Conservation (phyloP, 805 yeast genomes). For the Pichia pseudocactophila region DNA sequence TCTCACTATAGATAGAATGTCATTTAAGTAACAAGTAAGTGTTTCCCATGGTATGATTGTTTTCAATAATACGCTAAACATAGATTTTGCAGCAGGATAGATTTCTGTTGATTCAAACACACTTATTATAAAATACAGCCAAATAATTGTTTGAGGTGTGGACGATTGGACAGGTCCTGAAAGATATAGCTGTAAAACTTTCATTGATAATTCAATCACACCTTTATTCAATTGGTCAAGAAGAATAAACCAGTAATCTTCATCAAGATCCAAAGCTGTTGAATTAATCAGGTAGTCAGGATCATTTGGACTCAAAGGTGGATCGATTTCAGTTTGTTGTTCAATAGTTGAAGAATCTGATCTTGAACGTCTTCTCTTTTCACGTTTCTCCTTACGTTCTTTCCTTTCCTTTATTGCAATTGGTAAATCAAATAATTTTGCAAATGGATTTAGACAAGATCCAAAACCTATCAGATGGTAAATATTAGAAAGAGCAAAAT, state of each 20-base stretch:
- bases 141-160: conserved; percentile 65
- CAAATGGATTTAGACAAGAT: conserved; percentile 66
- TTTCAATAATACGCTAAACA: conserved; percentile 43
- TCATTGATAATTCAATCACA: conserved; percentile 58
- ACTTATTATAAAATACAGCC: conserved; percentile 65
- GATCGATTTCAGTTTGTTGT: neutral
- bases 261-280: conserved; percentile 24
- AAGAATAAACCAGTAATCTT: conserved; percentile 47
- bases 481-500: conserved; percentile 69
- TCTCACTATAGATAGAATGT: conserved; percentile 34
- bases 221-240: conserved; percentile 51
- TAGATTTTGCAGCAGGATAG: conserved; percentile 36
- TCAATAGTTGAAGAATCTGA: conserved; percentile 2
- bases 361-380: conserved; percentile 42
- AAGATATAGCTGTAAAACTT: conserved; percentile 56
- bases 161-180: conserved; percentile 65
- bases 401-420: conserved; percentile 63
- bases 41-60: conserved; percentile 63
- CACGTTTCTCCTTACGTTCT: conserved; percentile 61
- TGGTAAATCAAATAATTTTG: conserved; percentile 61
- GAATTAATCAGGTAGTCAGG: conserved; percentile 19
- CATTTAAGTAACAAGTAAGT: conserved; percentile 54
- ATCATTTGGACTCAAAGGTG: conserved; percentile 12
- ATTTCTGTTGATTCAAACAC: conserved; percentile 46
- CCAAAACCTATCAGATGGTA: conserved; percentile 74